These are phyloP conservation scores for Aspergillus fumigatiaffinis DNA, from an alignment of 2,329 filamentous ascomycete genomes.

Conservation along the genomic window DNA sequence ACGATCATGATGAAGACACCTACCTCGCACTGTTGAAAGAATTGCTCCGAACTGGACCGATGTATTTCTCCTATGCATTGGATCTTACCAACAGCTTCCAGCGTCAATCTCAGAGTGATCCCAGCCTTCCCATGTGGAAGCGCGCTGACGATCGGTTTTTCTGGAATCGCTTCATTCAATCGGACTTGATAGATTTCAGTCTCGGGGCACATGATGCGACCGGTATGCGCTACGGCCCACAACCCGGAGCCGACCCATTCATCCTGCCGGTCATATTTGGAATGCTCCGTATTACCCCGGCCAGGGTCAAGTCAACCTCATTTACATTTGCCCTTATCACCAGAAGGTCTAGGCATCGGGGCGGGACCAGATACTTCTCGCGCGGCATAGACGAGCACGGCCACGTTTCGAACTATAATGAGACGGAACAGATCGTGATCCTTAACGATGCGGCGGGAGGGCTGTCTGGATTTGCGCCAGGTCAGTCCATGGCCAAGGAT, in stretches of 20 bases:
- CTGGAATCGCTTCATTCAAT: conserved; percentile 93
- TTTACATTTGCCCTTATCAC: conserved; percentile 87
- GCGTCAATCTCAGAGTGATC: conserved; percentile 75
- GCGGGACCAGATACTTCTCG: conserved; percentile 91
- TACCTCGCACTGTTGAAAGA: conserved; percentile 79
- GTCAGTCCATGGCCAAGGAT: conserved; percentile 70
- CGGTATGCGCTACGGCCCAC: conserved; percentile 49
- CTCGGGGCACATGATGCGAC: conserved; percentile 50
- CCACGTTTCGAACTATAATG: conserved; percentile 97
- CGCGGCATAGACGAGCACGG: conserved; percentile 90
- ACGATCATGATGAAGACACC: conserved; percentile 89
- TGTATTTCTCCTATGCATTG: conserved; percentile 98
- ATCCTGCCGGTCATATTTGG: conserved; percentile 95
- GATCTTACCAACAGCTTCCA: conserved; percentile 98
- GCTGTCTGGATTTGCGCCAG: conserved; percentile 75
- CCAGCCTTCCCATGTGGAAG: conserved; percentile 75
- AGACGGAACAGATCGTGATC: conserved; percentile 90
- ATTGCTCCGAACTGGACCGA: conserved; percentile 76
- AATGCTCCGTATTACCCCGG: conserved; percentile 87
- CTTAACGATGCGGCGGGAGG: conserved; percentile 76
- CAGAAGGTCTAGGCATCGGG: conserved; percentile 79
- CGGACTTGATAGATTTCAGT: conserved; percentile 87
- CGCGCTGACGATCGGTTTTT: conserved; percentile 96
- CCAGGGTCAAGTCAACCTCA: conserved; percentile 76
- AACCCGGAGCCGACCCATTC: conserved; percentile 79